Conservation (phyloP, 2,329 filamentous ascomycete species). For the Helotiales sp. region DNA sequence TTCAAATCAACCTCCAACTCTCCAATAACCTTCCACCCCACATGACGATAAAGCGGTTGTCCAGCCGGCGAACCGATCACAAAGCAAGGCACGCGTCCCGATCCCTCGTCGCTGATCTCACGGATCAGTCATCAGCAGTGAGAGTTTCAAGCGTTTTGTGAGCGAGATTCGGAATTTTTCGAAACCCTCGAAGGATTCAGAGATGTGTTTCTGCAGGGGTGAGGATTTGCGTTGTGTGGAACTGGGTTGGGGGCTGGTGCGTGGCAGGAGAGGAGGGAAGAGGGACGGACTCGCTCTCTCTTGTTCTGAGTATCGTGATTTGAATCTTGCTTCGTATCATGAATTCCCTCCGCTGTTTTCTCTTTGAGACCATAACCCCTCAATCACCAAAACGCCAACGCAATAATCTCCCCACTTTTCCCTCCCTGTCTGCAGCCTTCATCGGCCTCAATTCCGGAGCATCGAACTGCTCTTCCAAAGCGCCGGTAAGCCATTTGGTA, state of each 20-base stretch:
- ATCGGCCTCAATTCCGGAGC: background rate
- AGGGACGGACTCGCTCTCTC: background rate
- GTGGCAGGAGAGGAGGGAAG: background rate
- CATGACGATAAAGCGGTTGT: background rate
- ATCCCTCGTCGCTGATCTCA: background rate
- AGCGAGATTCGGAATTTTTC: background rate
- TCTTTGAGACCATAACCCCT: background rate
- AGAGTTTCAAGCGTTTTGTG: background rate
- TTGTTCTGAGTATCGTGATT: no score
- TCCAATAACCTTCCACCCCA: conserved; percentile 1
- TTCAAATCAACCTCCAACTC: background rate
- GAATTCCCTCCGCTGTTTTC: background rate
- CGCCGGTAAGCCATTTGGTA: background rate
- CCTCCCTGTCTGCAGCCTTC: background rate
- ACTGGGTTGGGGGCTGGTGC: background rate
- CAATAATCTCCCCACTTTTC: background rate
- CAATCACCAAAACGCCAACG: background rate
- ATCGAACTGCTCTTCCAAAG: background rate
- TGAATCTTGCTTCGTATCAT: no score
- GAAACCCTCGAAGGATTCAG: background rate
- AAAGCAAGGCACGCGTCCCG: background rate
- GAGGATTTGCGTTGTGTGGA: background rate
- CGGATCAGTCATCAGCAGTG: background rate
- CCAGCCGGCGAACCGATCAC: background rate
- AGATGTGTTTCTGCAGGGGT: background rate